Base-by-base conservation (phyloP, 179 eudicot species). In the Amaranthus tricolor region DNA sequence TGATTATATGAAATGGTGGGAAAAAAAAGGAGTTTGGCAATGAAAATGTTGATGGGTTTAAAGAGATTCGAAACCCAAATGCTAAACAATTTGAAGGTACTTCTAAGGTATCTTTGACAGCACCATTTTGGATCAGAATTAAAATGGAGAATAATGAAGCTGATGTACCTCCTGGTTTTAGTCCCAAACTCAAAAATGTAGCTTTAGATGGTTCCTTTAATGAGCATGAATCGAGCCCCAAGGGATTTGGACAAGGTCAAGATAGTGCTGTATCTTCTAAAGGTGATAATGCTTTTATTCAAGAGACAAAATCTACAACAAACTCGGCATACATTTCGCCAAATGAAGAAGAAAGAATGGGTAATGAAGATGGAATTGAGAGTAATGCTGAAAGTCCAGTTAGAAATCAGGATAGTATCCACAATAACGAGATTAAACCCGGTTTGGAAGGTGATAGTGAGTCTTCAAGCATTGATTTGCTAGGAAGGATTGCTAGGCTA, bases 1-100 rank as follows among this genome's bases (percentile, higher is more conserved):
- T 9, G 66, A 72, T 61, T 88, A 86, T 68, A 68, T 74, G n/a
- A 16, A 74, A 6, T 86, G 89, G 89, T 82, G 87, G 88, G 80
- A 70, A 71, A 59, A 80, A 43, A 74, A 60, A 43, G 51, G 50
- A 61, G 59, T 43, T 31, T 17, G 65, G 31, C 57, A 61, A 59
- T 54, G 58, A 21, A 60, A 59, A 40, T 65, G 63, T 58, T 47
- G 16, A 67, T 55, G 66, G 6, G 48, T n/a, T 56, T 15, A 15
- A 70, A 49, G 71, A 75, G 60, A 72, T 60, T 10, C 19, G 13
- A 56, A 57, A 53, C n/a, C 45, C 70, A 7, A 61, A 24, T 19
- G 9, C 48, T 61, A 48, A 19, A 31, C 54, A 24, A 10, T 66
- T 31, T 60, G 53, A 62, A 68, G 70, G 20, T 59, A 8, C 16